Conservation (phyloP, 2,329 filamentous ascomycete genomes). For the Fusarium heterosporum region DNA sequence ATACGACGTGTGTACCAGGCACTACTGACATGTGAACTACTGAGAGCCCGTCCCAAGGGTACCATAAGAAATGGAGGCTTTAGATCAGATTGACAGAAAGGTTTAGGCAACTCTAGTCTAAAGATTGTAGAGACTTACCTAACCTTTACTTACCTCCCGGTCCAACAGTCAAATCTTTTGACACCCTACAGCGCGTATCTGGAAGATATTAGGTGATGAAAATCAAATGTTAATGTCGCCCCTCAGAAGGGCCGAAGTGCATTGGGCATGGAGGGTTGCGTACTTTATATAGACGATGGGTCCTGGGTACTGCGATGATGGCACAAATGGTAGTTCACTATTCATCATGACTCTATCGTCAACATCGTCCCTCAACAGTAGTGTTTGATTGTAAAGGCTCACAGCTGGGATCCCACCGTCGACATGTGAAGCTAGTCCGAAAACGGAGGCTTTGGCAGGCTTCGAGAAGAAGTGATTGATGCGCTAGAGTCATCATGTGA, state of each 20-base stretch:
- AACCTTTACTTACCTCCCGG: too few species aligned
- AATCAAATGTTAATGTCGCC: background rate
- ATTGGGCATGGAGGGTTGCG: background rate
- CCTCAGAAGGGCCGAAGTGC: background rate
- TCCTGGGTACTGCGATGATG: background rate
- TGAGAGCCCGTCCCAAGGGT: too few species aligned
- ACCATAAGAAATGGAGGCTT: too few species aligned
- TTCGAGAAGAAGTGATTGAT: background rate
- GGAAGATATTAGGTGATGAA: background rate
- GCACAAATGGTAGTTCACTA: background rate
- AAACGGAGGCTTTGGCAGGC: background rate
- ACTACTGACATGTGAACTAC: background rate
- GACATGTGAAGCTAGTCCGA: background rate
- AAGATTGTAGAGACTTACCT: too few species aligned
- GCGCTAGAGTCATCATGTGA: background rate
- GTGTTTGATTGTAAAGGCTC: background rate
- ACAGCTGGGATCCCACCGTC: background rate
- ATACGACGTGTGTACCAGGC: too few species aligned
- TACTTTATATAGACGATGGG: background rate
- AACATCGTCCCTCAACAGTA: background rate
- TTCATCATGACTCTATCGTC: background rate
- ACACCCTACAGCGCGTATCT: too few species aligned
- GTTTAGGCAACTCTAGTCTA: too few species aligned
- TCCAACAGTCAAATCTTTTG: too few species aligned
- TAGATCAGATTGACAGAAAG: too few species aligned